Evolutionary conservation across 805 yeast genomes (phyloP).

Genomic region (Lipomyces mesembrius): DNA sequence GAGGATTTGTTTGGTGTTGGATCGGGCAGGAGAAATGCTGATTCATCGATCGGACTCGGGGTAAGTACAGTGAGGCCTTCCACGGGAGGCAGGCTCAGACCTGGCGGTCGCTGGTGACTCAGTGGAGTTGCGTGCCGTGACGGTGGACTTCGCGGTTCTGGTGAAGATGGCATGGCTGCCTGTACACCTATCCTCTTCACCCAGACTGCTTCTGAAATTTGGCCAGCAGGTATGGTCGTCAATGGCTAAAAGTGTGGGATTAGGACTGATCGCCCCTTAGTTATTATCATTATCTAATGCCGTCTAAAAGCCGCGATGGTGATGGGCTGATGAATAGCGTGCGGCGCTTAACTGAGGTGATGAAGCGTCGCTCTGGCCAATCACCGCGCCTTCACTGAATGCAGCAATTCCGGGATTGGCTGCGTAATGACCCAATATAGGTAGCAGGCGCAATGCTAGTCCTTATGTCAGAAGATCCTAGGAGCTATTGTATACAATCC

Average conservation of each 20-base stretch:
- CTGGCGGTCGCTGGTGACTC: not conserved
- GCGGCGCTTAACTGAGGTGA: not conserved
- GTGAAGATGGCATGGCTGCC: not conserved
- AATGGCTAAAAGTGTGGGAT: not conserved
- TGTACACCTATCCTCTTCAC: not conserved
- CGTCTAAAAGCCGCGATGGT: not conserved
- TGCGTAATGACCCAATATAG: too few relatives aligned
- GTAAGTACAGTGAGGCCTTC: conserved; percentile 17
- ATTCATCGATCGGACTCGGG: conserved; percentile 19
- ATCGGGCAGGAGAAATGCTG: not conserved
- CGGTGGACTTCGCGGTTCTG: not conserved
- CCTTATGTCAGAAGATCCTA: too few relatives aligned
- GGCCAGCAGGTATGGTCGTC: not conserved
- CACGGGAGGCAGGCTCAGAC: conserved; percentile 15
- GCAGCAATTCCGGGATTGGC: too few relatives aligned
- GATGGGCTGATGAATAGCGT: not conserved
- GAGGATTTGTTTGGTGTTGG: not conserved
- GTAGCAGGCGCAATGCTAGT: too few relatives aligned
- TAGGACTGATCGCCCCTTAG: not conserved
- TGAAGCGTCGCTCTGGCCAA: not conserved
- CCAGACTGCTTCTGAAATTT: not conserved
- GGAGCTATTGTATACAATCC: too few relatives aligned
- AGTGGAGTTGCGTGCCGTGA: not conserved
- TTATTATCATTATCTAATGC: not conserved
- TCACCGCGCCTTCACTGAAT: not conserved